Conservation (phyloP, 495 filamentous ascomycete species). For the Staphylotrichum longicolle region DNA sequence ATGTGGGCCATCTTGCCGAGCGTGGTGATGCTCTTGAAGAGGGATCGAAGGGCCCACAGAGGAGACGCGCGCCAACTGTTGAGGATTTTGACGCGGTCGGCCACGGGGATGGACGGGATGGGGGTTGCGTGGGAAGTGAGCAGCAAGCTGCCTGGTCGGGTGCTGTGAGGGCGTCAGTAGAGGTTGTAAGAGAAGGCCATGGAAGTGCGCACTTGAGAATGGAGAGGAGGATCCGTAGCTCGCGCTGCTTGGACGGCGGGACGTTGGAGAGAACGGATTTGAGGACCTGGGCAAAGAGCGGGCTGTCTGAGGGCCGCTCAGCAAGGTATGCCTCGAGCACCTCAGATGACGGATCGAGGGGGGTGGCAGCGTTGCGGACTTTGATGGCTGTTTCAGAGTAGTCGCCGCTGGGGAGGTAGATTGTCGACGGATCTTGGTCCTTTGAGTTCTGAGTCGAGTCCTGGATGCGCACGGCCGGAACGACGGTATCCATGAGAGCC, state of each 20-base stretch:
- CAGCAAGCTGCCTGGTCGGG: conserved; percentile 64
- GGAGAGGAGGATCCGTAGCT: conserved; percentile 31
- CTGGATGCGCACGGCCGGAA: conserved; percentile 17
- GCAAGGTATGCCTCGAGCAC: conserved; percentile 40
- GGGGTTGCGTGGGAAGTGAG: conserved; percentile 63
- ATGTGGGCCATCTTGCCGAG: conserved; percentile 60
- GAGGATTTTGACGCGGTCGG: conserved; percentile 59
- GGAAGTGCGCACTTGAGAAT: conserved; percentile 31
- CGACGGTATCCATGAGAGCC: conserved; percentile 26
- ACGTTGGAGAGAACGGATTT: conserved; percentile 28
- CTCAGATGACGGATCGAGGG: conserved; percentile 19
- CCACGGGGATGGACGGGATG: conserved; percentile 60
- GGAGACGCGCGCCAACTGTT: conserved; percentile 58
- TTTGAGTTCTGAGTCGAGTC: conserved; percentile 5
- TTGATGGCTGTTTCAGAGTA: conserved; percentile 15
- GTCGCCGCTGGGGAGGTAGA: conserved; percentile 18
- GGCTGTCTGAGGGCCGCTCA: conserved; percentile 31
- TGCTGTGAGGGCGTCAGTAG: conserved; percentile 45
- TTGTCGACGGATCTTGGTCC: not conserved
- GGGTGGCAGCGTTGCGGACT: conserved; percentile 15
- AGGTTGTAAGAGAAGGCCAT: not conserved
- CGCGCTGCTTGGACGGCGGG: conserved; percentile 29
- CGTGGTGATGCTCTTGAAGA: conserved; percentile 55
- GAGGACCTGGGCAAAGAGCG: conserved; percentile 27
- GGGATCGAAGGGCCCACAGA: conserved; percentile 53